Conservation (phyloP, 208 protist genomes). For the Trypanosoma boissoni region DNA sequence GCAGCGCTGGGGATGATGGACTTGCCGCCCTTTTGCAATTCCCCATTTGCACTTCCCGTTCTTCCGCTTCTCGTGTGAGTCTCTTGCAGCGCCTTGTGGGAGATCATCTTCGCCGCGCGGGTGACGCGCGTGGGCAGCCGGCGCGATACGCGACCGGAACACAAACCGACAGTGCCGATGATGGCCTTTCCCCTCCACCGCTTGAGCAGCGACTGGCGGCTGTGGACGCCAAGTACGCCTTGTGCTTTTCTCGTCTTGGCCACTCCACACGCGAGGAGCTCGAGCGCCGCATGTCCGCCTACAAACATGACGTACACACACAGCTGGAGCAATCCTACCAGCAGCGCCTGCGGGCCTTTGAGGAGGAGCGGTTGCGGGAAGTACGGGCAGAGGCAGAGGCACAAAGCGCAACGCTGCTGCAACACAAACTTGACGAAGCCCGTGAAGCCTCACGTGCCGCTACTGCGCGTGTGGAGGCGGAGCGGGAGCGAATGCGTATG, state of each 20-base stretch:
- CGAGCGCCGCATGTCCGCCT: slow-evolving; percentile 68
- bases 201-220: slow-evolving; percentile 82
- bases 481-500: slow-evolving; percentile 53
- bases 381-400: slow-evolving; percentile 48
- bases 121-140: slow-evolving; percentile 2
- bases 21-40: slow-evolving; percentile 45
- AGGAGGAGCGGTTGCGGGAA: slow-evolving; percentile 50
- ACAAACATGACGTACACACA: slow-evolving; percentile 65
- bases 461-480: slow-evolving; percentile 53
- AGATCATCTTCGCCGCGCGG: slow-evolving; percentile 26
- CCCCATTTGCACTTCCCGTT: slow-evolving; percentile 30
- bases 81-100: slow-evolving; percentile 56
- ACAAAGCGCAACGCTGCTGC: slow-evolving; percentile 44
- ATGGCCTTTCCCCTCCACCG: slow-evolving; percentile 30
- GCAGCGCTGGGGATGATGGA: slow-evolving; percentile 20
- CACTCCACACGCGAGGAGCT: slow-evolving; percentile 65
- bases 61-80: slow-evolving; percentile 32
- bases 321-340: slow-evolving; percentile 76
- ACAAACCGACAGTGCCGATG: slow-evolving; percentile 46
- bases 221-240: slow-evolving; percentile 83
- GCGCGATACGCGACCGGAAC: slow-evolving; percentile 30
- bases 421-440: slow-evolving; percentile 67
- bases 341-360: slow-evolving; percentile 64
- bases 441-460: slow-evolving; percentile 53
- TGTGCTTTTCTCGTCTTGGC: slow-evolving; percentile 62